These are phyloP conservation scores for Eucalyptus pumila DNA, from an alignment of 345 rosid genomes.

Conservation along the genomic window DNA sequence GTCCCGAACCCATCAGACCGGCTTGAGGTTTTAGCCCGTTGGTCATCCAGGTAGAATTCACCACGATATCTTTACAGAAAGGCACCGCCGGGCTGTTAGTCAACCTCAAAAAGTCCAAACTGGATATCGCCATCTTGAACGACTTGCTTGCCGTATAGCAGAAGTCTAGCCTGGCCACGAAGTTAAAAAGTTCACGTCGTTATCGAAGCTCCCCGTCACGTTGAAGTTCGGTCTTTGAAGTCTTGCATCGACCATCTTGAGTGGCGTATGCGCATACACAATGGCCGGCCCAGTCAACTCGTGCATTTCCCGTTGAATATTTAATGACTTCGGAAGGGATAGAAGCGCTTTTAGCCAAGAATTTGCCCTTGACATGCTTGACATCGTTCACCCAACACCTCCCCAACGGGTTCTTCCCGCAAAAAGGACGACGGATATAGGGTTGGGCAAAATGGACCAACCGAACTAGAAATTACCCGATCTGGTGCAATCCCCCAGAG, in stretches of 20 bases:
- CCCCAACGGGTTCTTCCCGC: background rate
- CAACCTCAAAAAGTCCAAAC: background rate
- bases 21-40: background rate
- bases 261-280: background rate
- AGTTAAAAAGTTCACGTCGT: background rate
- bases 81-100: background rate
- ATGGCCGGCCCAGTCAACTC: background rate
- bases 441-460: no score
- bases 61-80: background rate
- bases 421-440: no score
- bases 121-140: background rate
- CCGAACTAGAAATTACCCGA: no score
- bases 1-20: background rate
- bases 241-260: background rate
- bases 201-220: background rate
- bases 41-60: background rate
- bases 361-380: background rate
- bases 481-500: no score
- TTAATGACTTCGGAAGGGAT: background rate
- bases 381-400: background rate
- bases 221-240: background rate
- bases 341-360: background rate
- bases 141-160: background rate
- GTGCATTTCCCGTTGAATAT: background rate
- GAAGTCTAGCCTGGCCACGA: background rate